These are phyloP conservation scores for Pseudogymnoascus sp. DNA, from an alignment of 2,329 filamentous ascomycete species.

Conservation along the genomic window DNA sequence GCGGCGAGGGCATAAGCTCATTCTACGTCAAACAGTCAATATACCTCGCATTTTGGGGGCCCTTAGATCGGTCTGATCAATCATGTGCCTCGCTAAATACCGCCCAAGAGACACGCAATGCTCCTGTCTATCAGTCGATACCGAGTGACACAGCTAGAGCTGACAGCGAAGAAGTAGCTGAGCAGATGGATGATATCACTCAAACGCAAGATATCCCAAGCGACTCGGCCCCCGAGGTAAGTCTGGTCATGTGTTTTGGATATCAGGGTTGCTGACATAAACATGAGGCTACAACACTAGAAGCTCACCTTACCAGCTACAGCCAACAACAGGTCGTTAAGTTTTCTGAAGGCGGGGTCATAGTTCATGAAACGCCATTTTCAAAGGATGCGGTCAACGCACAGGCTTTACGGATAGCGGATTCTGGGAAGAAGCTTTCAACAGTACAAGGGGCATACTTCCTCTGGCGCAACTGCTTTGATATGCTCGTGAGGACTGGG, in stretches of 20 bases:
- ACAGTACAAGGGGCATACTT: too few species aligned
- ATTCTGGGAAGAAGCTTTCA: too few species aligned
- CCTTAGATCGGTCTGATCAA: not conserved
- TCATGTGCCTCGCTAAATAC: not conserved
- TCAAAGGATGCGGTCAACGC: not conserved
- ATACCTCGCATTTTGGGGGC: conserved; percentile 15
- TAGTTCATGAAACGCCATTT: not conserved
- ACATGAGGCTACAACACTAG: not conserved
- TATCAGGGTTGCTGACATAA: not conserved
- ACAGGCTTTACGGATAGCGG: not conserved
- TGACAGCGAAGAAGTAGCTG: too few species aligned
- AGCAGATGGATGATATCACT: not conserved
- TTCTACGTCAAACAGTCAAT: conserved; percentile 16
- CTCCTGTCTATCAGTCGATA: not conserved
- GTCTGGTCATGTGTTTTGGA: not conserved
- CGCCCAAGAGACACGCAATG: not conserved
- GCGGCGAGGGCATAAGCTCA: conserved; percentile 15
- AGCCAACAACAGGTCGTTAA: not conserved
- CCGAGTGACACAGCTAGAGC: too few species aligned
- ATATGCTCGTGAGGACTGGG: too few species aligned
- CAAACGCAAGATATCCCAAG: not conserved
- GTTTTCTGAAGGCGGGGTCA: not conserved
- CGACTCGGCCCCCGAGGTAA: not conserved
- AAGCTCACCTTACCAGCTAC: not conserved
- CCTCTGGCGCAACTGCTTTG: too few species aligned